These are phyloP conservation scores for Aspergillus sp. DNA, from an alignment of 2,329 filamentous ascomycete species.

Conservation along the genomic window DNA sequence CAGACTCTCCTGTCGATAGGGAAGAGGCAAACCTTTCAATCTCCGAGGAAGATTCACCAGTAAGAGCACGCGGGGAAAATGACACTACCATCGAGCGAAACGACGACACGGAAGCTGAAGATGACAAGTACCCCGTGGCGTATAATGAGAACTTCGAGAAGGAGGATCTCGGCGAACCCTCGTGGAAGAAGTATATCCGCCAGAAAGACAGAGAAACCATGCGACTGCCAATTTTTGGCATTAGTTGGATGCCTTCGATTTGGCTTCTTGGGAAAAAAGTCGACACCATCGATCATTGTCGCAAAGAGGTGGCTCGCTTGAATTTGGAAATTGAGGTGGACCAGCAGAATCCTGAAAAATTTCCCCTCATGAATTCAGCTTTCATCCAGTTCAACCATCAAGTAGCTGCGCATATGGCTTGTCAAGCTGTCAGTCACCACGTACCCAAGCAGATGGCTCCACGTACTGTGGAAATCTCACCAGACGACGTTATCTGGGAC, in stretches of 20 bases:
- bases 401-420: conserved; percentile 96
- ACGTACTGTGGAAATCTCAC: conserved; percentile 87
- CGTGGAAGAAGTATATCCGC: conserved; percentile 82
- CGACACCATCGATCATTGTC: conserved; percentile 90
- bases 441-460: conserved; percentile 92
- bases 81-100: conserved; percentile 22
- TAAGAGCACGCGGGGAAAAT: conserved; percentile 12
- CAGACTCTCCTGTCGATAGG: conserved; percentile 25
- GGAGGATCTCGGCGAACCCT: conserved; percentile 62
- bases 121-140: conserved; percentile 59
- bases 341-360: conserved; percentile 80
- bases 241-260: conserved; percentile 73
- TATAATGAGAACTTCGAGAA: conserved; percentile 64
- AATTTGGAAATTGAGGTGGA: conserved; percentile 92
- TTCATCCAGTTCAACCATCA: conserved; percentile 99
- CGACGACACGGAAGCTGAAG: conserved; percentile 21
- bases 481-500: conserved; percentile 90
- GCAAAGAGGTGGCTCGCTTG: conserved; percentile 78
- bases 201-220: conserved; percentile 83
- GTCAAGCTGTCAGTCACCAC: conserved; percentile 87
- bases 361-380: conserved; percentile 90
- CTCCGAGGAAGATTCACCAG: conserved; percentile 6
- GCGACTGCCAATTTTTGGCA: conserved; percentile 64
- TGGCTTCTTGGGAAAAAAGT: conserved; percentile 84
- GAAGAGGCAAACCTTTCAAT: background rate